Percentiles rank a stretch among this genome's conserved stretches.
phyloP scores from a whole-genome alignment of 805 yeast genomes.

The Grigorovia transvaalensis region DNA sequence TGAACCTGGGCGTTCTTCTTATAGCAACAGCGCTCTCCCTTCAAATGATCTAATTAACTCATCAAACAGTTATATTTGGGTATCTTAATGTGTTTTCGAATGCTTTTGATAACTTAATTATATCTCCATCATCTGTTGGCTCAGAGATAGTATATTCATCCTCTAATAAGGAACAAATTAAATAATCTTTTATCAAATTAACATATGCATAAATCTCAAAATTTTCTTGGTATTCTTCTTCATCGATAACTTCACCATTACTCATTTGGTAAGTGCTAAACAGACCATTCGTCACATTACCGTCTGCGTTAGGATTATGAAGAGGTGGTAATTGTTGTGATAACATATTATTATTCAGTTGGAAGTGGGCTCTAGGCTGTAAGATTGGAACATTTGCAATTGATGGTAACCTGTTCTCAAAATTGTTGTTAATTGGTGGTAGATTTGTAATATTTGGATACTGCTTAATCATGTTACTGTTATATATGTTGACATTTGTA shows the following conservation, averaged over 20 bases:
- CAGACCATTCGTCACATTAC: background rate
- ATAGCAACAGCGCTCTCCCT: background rate
- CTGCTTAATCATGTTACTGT: background rate
- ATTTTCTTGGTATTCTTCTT: conserved; percentile 8
- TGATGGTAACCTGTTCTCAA: conserved; percentile 6
- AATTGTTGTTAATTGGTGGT: conserved; percentile 4
- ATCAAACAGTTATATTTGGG: conserved; percentile 7
- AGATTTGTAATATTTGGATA: conserved; percentile 5
- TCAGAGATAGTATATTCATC: conserved; percentile 10
- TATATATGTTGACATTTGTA: background rate
- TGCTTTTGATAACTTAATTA: background rate
- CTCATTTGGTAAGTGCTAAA: conserved; percentile 18
- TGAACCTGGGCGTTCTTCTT: no score
- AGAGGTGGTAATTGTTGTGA: conserved; percentile 1
- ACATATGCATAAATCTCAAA: conserved; percentile 13
- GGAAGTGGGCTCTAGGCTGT: conserved; percentile 5
- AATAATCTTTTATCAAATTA: conserved; percentile 20
- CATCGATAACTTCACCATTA: conserved; percentile 6
- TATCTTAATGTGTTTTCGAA: conserved; percentile 3
- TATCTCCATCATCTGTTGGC: conserved; percentile 1
- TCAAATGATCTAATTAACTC: no score
- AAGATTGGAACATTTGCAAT: conserved; percentile 12
- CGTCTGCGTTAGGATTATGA: no score
- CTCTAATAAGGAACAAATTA: conserved; percentile 22
- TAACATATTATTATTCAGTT: background rate